Percentiles rank a stretch among this genome's conserved stretches.
Conservation (phyloP, 169 alveolate genomes). For the Babesia bigemina region DNA sequence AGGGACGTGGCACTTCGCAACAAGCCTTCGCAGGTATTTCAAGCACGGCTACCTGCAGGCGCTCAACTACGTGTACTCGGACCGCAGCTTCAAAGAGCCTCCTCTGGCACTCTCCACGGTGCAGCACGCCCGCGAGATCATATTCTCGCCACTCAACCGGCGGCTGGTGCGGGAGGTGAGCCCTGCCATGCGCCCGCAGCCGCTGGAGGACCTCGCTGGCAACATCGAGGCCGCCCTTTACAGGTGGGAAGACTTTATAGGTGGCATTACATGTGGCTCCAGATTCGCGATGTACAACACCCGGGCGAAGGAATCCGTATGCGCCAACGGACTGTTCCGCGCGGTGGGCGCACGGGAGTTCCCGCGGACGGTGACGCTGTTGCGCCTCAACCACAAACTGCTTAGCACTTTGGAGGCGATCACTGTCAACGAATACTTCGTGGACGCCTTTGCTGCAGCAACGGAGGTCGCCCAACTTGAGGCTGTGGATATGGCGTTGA, state of each 20-base stretch:
- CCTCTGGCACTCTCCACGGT: conserved; percentile 1
- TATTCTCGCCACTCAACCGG: conserved; percentile 54
- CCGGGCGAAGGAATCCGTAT: conserved; percentile 51
- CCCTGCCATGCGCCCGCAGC: conserved; percentile 53
- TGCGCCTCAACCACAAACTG: conserved; percentile 59
- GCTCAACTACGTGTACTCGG: conserved; percentile 50
- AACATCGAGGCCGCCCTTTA: conserved; percentile 33
- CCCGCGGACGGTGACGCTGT: conserved; percentile 16
- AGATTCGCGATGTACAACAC: conserved; percentile 62
- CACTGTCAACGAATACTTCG: conserved; percentile 33
- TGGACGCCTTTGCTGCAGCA: conserved; percentile 7
- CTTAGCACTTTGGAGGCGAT: conserved; percentile 1
- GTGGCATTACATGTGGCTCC: neutral
- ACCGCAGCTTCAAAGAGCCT: conserved; percentile 26
- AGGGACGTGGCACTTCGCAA: neutral
- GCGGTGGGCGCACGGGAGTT: conserved; percentile 55
- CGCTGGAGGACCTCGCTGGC: conserved; percentile 19
- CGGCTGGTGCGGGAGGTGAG: conserved; percentile 46
- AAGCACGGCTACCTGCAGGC: conserved; percentile 39
- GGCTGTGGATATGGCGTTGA: conserved; percentile 37
- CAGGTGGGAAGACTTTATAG: conserved; percentile 15
- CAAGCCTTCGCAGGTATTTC: conserved; percentile 13
- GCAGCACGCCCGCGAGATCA: conserved; percentile 38
- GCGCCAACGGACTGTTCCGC: conserved; percentile 40
- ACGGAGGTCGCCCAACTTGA: conserved; percentile 24